Evolutionary conservation across 2,329 filamentous ascomycete species (phyloP), one percentile per base, ranked within the genome.

Genomic region (Ceratocystis albifundus): DNA sequence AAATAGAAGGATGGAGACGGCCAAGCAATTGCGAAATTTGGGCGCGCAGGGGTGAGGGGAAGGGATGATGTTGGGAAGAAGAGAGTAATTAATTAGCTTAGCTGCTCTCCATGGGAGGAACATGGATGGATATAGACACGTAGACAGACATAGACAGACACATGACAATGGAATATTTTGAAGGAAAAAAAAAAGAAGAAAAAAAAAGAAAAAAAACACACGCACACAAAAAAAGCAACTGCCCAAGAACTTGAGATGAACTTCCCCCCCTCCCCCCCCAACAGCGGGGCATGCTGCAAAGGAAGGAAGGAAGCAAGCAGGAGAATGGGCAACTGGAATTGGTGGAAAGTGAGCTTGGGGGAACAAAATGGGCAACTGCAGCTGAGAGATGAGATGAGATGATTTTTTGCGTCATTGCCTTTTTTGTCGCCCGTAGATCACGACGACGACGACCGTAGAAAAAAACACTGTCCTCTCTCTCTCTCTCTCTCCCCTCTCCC

Each of bases 1-100:
- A 59, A 59, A 59, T 59, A 59, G 28, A 17, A 36, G 55, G 55
- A 36, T 59, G 55, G 8, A n/a, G 28, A 59, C 3, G 22, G 25
- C n/a, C 5, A 30, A 30, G 55, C 55, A 59, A 2, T 59, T 59
- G 55, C 55, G 55, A 59, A 28, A 59, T 59, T 59, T 59, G 55
- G 28, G 17, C 15, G 28, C 7, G 28, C 55, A 59, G 53, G 53
- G 53, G 12, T n/a, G n/a, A n/a, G n/a, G n/a, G n/a, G n/a, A n/a
- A n/a, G n/a, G n/a, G n/a, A n/a, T n/a, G 28, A 7, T 2, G 3
- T 41, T 41, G 6, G 48, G n/a, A n/a, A n/a, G n/a, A n/a, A n/a
- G 53, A 57, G 53, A 57, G 7, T 7, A 4, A 20, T n/a, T n/a
- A n/a, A 48, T n/a, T 48, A 20, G 48, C 20, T 12, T 41, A 15